Base-by-base conservation (phyloP, 23 red algal species). In the Rhodosorus marinus region DNA sequence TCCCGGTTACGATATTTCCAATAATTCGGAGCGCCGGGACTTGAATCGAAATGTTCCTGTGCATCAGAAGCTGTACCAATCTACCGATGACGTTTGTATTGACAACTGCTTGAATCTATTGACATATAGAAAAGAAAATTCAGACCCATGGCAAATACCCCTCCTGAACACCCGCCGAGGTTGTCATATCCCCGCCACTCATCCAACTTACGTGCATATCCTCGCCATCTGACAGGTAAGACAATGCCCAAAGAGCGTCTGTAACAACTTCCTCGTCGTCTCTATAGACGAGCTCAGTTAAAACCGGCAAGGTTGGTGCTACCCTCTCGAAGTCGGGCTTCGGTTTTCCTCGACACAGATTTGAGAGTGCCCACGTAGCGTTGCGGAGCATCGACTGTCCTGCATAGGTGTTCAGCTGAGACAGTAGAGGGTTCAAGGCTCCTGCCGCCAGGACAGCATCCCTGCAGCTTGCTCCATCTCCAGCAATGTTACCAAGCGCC, bases 401-500 rank as follows among this genome's bases (percentile, higher is more conserved):
- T 47, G 65, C 67, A 35, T 72, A 57, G 3, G 48, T 50, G 8
- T 47, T 73, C 25, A 95, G 72, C 64, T 74, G 72, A 33, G 58
- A 47, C 14, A 95, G 66, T 19, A 95, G 57, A 4, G 88, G 88
- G 25, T 70, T 60, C 57, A 95, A 53, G 14, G 70, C 88, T 35
- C 88, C 88, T 9, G 71, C 49, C 20, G 60, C 65, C 4, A 95
- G 40, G 11, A 95, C 88, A 20, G 81, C 30, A 62, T 95, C 75
- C 41, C 88, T 63, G 64, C 77, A 95, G 2, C 60, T 47, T 26
- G 78, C 38, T 5, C 78, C 84, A 61, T 95, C 88, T 11, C 88
- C 88, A 36, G 88, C 76, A 31, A 95, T 95, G 49, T 95, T 95
- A 11, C 88, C 88, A 25, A 95, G 63, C 33, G 88, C 88, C 88